Base-by-base conservation (phyloP, 129 eudicot genomes). In the Tagetes patula region DNA sequence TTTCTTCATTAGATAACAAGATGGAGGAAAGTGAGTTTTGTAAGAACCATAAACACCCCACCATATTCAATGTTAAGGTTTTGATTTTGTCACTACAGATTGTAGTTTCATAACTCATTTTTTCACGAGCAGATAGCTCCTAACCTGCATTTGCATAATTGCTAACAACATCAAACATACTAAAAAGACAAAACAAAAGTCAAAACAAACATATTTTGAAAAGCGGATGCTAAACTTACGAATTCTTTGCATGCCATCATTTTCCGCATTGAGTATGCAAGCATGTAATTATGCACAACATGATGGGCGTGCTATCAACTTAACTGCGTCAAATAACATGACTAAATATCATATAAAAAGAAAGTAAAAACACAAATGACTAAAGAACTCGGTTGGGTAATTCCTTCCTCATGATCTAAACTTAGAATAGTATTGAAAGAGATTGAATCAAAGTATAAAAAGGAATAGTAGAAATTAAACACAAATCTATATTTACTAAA, bases 181-280 rank as follows among this genome's bases (percentile, higher is more conserved):
- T 20, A 20, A 20, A 20, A 20, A 20, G 27, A 20, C 27, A 20
- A 53, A 34, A 13, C 27, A 36, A 5, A 62, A 11, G 3, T 62
- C 30, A 62, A 37, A 11, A 46, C 20, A 0, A 3, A 37, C 6
- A 37, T 8, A 62, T 10, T 36, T 34, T 37, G 2, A 62, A 38
- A 2, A 62, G 8, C 6, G 4, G 60, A 3, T 53, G 5, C 5
- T 27, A 53, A 53, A 53, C 60, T 5, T 36, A 62, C 67, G 45
- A 62, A 36, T 62, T 30, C 67, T 33, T 62, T 62, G 43, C 37
- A 45, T 0, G 67, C n/a, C 67, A 62, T 62, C 46, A 62, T 62
- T 62, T 62, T 62, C 43, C 67, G 14, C 67, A 61, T 61, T 1
- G 67, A 61, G 67, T 61, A 61, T 36, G 67, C 67, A 20, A 20